Evolutionary conservation across 192 early-diverging fungal genomes (phyloP).

Genomic region (Coemansia sp.): DNA sequence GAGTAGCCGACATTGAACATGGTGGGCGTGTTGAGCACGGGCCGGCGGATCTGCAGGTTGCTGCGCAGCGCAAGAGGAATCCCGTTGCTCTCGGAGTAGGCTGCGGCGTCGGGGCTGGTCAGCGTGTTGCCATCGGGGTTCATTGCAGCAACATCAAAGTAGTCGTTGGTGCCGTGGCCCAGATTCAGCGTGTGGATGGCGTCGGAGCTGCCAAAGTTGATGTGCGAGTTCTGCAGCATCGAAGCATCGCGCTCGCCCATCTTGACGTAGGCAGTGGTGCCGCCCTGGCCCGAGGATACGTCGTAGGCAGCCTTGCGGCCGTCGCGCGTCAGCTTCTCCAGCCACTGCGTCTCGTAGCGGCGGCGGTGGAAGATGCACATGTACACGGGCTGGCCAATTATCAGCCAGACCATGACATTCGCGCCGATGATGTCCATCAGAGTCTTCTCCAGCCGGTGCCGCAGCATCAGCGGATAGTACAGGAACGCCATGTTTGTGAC

Average conservation of each 20-base stretch:
- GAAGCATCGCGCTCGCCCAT: constrained; percentile 38
- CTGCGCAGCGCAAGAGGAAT: constrained; percentile 39
- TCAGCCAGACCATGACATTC: constrained; percentile 39
- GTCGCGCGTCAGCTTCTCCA: constrained; percentile 44
- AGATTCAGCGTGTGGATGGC: constrained; percentile 19
- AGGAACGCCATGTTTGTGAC: constrained; percentile 30
- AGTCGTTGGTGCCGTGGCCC: constrained; percentile 13
- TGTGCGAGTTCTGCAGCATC: constrained; percentile 33
- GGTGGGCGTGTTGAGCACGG: constrained; percentile 36
- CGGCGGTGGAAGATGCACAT: constrained; percentile 43
- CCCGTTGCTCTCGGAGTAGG: constrained; percentile 25
- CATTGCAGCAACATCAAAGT: constrained; percentile 12
- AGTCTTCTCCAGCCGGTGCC: constrained; percentile 43
- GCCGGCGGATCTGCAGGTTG: constrained; percentile 45
- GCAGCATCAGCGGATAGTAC: constrained; percentile 29
- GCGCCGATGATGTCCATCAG: constrained; percentile 28
- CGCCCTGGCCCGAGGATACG: constrained; percentile 29
- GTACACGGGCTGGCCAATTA: constrained; percentile 38
- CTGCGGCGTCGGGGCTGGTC: constrained; percentile 20
- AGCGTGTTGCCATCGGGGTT: constrained; percentile 18
- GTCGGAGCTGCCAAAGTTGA: constrained; percentile 30
- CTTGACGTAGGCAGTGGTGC: constrained; percentile 44
- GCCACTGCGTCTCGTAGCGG: constrained; percentile 41
- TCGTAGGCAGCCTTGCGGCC: constrained; percentile 42
- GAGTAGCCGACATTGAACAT: constrained; percentile 24